These are phyloP conservation scores for Fimicolochytrium jonesii DNA, from an alignment of 192 early-diverging fungal genomes.

Conservation along the genomic window DNA sequence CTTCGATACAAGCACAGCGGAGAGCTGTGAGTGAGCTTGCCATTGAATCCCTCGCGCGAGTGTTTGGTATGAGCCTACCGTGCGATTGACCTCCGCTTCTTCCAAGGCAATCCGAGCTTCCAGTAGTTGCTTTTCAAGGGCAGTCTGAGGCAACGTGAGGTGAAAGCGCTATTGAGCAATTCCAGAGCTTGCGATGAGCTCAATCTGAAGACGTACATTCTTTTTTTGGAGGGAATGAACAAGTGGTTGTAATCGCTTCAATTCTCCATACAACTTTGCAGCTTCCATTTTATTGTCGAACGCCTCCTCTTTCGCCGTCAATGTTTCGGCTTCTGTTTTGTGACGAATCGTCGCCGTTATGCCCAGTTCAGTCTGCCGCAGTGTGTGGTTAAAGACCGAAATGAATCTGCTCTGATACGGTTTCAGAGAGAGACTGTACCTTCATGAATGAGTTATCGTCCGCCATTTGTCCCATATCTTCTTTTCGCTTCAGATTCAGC, in stretches of 20 bases:
- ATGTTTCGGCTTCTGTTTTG: slow-evolving; percentile 37
- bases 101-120: slow-evolving; percentile 36
- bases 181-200: too few relatives aligned
- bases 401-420: background rate
- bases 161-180: too few relatives aligned
- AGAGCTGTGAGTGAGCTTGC: too few relatives aligned
- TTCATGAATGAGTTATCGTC: slow-evolving; percentile 31
- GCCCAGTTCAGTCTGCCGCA: slow-evolving; percentile 38
- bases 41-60: too few relatives aligned
- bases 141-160: slow-evolving; percentile 26
- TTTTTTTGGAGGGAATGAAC: slow-evolving; percentile 37
- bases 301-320: slow-evolving; percentile 33
- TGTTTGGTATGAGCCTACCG: too few relatives aligned
- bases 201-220: slow-evolving; percentile 45
- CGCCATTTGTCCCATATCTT: slow-evolving; percentile 15
- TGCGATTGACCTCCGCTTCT: slow-evolving; percentile 37
- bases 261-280: slow-evolving; percentile 39
- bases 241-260: slow-evolving; percentile 39
- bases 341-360: slow-evolving; percentile 42
- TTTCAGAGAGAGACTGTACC: background rate
- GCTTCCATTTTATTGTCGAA: slow-evolving; percentile 48
- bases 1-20: slow-evolving; percentile 6
- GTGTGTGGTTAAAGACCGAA: background rate
- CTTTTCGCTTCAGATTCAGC: slow-evolving; percentile 30
- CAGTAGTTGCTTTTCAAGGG: slow-evolving; percentile 37